Evolutionary conservation across 2,329 filamentous ascomycete genomes (phyloP).

Genomic region (Trichoderma polysporum): DNA sequence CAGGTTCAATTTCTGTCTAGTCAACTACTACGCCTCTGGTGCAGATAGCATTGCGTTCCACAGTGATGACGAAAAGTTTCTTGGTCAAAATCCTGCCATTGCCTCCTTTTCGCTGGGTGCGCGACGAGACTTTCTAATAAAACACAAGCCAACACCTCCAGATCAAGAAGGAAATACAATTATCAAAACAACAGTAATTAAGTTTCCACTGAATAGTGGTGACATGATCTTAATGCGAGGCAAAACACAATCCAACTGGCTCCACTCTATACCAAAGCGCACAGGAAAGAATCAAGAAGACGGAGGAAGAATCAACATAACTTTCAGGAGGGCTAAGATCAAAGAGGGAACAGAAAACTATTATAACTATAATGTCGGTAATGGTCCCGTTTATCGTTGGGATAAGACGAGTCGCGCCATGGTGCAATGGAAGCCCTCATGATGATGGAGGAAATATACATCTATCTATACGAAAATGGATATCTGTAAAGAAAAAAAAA

Average conservation of each 20-base stretch:
- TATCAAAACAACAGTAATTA: conserved; percentile 38
- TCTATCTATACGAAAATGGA: conserved; percentile 20
- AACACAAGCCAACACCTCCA: conserved; percentile 64
- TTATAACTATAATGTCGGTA: conserved; percentile 79
- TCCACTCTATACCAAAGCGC: conserved; percentile 76
- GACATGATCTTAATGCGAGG: conserved; percentile 82
- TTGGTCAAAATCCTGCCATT: conserved; percentile 68
- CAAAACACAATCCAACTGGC: conserved; percentile 71
- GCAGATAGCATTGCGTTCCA: conserved; percentile 77
- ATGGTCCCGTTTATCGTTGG: conserved; percentile 68
- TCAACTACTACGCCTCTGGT: conserved; percentile 81
- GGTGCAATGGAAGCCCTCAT: conserved; percentile 38
- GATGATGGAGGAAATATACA: conserved; percentile 10
- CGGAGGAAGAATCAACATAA: conserved; percentile 72
- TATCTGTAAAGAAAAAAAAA: not conserved
- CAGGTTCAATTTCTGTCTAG: conserved; percentile 74
- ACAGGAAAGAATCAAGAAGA: conserved; percentile 62
- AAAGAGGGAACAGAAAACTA: conserved; percentile 78
- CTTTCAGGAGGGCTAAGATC: conserved; percentile 69
- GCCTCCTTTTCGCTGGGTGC: conserved; percentile 74
- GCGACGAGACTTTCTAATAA: conserved; percentile 73
- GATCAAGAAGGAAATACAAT: conserved; percentile 21
- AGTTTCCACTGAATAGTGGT: conserved; percentile 59
- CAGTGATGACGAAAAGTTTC: conserved; percentile 76
- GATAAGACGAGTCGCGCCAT: conserved; percentile 54